phyloP scores from a whole-genome alignment of 768 basidiomycete species.

The Sporobolomyces roseus region DNA sequence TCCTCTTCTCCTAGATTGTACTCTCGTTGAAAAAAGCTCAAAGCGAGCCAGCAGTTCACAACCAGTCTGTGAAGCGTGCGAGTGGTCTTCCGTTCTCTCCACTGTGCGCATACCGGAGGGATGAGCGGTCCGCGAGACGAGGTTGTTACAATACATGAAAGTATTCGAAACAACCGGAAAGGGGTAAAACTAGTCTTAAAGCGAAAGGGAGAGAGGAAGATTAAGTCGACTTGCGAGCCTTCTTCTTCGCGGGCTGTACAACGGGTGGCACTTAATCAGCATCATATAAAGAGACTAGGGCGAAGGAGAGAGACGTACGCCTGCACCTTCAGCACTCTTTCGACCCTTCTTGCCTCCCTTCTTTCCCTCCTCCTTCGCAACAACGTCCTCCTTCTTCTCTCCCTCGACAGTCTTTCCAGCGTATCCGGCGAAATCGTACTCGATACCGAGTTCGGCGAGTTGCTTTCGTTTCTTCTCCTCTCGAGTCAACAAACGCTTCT shows the following conservation, averaged over 20 bases:
- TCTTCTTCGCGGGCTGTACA: slow-evolving; percentile 30
- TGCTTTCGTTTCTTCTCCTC: slow-evolving; percentile 74
- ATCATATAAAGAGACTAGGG: neutral
- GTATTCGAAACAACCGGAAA: too few species aligned
- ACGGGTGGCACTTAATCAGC: neutral
- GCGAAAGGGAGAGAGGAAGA: neutral
- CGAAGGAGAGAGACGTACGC: slow-evolving; percentile 2
- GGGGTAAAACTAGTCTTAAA: neutral
- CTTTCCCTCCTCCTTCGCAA: slow-evolving; percentile 11
- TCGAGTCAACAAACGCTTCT: slow-evolving; percentile 67
- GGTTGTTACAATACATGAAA: too few species aligned
- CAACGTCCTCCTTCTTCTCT: slow-evolving; percentile 30
- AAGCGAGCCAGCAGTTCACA: too few species aligned
- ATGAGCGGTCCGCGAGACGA: too few species aligned
- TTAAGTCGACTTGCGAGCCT: slow-evolving; percentile 31
- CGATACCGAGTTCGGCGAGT: slow-evolving; percentile 73
- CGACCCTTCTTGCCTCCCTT: slow-evolving; percentile 26
- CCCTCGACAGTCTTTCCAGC: slow-evolving; percentile 52
- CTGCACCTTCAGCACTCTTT: slow-evolving; percentile 32
- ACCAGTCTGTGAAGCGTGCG: too few species aligned
- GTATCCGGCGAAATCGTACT: slow-evolving; percentile 82
- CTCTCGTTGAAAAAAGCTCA: too few species aligned
- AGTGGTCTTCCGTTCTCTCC: too few species aligned
- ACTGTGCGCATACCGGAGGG: too few species aligned
- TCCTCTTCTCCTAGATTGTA: too few species aligned